Percentiles rank a stretch among this genome's conserved stretches.
phyloP scores from a whole-genome alignment of 352 stramenopile genomes.

The Stramenopiles sp. region DNA sequence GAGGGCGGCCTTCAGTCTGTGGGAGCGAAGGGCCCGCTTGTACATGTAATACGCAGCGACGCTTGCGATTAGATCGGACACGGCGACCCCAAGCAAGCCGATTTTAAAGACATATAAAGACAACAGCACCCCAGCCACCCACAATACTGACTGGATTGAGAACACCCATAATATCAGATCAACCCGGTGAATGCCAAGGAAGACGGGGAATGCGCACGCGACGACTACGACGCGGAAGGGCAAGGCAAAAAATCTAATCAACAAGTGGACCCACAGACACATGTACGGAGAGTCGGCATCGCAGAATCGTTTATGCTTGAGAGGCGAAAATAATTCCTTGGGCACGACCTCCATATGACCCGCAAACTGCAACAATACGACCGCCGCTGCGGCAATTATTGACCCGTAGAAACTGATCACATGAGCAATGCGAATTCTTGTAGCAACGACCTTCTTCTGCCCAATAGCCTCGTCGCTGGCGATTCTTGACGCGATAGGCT shows the following conservation, averaged over 20 bases:
- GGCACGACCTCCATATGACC: neutral
- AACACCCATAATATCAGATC: neutral
- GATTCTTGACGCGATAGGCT: neutral
- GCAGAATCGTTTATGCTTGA: neutral
- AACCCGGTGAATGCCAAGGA: neutral
- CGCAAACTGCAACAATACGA: neutral
- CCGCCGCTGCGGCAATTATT: neutral
- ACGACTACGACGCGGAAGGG: neutral
- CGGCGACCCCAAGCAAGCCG: neutral
- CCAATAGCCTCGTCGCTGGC: neutral
- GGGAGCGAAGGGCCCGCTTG: neutral
- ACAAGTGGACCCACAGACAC: neutral
- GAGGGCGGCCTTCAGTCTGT: neutral
- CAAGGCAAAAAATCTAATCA: neutral
- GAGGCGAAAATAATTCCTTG: neutral
- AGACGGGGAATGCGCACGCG: neutral
- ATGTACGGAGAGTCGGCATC: neutral
- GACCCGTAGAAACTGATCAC: neutral
- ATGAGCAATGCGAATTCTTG: neutral
- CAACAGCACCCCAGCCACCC: neutral
- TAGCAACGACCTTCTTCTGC: neutral
- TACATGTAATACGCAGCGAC: neutral
- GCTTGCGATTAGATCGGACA: neutral
- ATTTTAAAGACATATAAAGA: constrained; percentile 1
- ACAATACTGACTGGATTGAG: neutral